phyloP scores from a whole-genome alignment of 2,329 filamentous ascomycete genomes.

The Grosmannia huntii region DNA sequence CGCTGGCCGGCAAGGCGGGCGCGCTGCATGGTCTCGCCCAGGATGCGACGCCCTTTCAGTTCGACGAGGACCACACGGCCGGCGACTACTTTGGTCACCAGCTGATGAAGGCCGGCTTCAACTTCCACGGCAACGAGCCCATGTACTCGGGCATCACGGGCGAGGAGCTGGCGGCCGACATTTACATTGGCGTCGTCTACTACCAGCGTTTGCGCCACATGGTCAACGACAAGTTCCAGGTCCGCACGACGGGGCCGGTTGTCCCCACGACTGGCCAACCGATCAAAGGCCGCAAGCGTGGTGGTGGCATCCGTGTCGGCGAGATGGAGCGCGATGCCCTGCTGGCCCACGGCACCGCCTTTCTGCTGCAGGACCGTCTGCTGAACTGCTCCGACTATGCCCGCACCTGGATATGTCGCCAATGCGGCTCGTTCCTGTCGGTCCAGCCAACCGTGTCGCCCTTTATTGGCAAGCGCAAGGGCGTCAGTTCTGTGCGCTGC shows the following conservation, averaged over 20 bases:
- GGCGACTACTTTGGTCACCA: constrained; percentile 94
- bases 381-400: constrained; percentile 96
- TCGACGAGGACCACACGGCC: constrained; percentile 83
- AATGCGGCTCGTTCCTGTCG: constrained; percentile 81
- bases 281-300: constrained; percentile 91
- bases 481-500: constrained; percentile 61
- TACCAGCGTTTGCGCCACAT: constrained; percentile 98
- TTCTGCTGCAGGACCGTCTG: constrained; percentile 84
- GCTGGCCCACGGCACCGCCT: constrained; percentile 88
- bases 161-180: constrained; percentile 84
- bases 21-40: constrained; percentile 92
- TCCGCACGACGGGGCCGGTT: constrained; percentile 87
- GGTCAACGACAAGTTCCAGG: constrained; percentile 99
- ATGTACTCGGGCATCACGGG: constrained; percentile 98
- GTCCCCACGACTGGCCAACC: constrained; percentile 87
- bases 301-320: constrained; percentile 95
- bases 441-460: constrained; percentile 67
- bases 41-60: constrained; percentile 90
- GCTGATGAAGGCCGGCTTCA: constrained; percentile 88
- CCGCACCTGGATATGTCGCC: constrained; percentile 76
- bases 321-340: constrained; percentile 98
- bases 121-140: constrained; percentile 96
- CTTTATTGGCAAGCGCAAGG: constrained; percentile 50
- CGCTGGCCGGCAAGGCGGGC: constrained; percentile 86
- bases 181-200: constrained; percentile 94